Evolutionary conservation across 768 basidiomycete genomes (phyloP), one percentile per base, ranked within the genome.

Genomic region (Tubosaeta brunneosetosa): DNA sequence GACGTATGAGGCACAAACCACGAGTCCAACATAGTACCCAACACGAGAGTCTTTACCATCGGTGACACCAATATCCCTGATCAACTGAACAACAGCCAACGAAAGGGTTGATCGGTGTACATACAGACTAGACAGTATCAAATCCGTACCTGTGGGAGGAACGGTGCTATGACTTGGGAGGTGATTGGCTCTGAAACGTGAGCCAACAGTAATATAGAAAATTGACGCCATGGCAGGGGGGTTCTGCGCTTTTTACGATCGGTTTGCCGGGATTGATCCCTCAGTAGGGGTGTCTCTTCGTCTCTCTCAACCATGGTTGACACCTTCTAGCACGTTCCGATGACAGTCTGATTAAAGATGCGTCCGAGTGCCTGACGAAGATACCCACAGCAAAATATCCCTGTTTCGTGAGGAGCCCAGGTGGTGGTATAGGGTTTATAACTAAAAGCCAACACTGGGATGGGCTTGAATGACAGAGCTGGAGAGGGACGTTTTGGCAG

Each of bases 171-270:
- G 49, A 89, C 84, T 55, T 85, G 78, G 9, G 79, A 79, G 5
- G 87, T 85, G 52, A 91, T 64, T 5, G 88, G 87, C 66, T 91
- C 88, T 49, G 86, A 79, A 34, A 89, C 73, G 66, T 88, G 86
- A 38, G 89, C 72, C 56, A 88, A 72, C 53, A 91, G 65, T 3
- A 89, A 73, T 48, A 91, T 79, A 43, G 74, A 75, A 55, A 90
- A 76, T 73, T 89, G 88, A 49, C 75, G 73, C 80, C 77, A 81
- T 33, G 88, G 88, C 32, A 90, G 66, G 45, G 85, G 84, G 0
- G 84, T 80, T 31, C 66, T 67, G 52, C 66, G 53, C 29, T 48
- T 55, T 34, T 63, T 69, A 60, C 68, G 56, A 19, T 58, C 60
- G 5, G 54, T n/a, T 19, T 42, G 41, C 44, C 37, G 52, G 13